Evolutionary conservation across 352 stramenopile species (phyloP).

Genomic region (Phytophthora foliorum): DNA sequence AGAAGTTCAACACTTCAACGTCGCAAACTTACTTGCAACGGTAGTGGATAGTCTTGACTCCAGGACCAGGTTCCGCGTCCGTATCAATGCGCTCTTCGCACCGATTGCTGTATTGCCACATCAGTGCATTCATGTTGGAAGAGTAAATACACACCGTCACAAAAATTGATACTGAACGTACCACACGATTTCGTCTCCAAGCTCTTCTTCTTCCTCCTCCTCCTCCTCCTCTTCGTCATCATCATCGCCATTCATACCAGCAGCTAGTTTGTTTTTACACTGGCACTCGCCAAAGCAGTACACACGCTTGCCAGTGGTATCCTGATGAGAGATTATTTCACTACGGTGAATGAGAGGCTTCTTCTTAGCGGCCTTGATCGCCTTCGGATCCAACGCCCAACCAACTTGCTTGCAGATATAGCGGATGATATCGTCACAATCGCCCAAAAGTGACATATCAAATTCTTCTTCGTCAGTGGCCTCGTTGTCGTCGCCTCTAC

Average conservation of each 20-base stretch:
- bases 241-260: conserved; percentile 37
- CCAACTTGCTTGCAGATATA: conserved; percentile 69
- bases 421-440: conserved; percentile 82
- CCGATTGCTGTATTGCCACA: conserved; percentile 38
- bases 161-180: conserved; percentile 25
- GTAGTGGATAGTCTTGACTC: conserved; percentile 43
- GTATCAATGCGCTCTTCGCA: conserved; percentile 44
- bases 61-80: conserved; percentile 25
- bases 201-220: conserved; percentile 39
- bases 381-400: conserved; percentile 49
- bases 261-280: conserved; percentile 53
- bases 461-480: conserved; percentile 65
- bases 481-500: conserved; percentile 24
- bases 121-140: not conserved
- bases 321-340: conserved; percentile 40
- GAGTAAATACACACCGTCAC: not conserved
- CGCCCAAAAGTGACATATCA: conserved; percentile 82
- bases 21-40: conserved; percentile 43
- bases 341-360: conserved; percentile 19
- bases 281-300: conserved; percentile 60
- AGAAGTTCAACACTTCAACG: not conserved
- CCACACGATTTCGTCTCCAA: conserved; percentile 60
- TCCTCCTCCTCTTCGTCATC: conserved; percentile 23
- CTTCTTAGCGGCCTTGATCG: conserved; percentile 21
- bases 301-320: conserved; percentile 31